Evolutionary conservation across 2,329 filamentous ascomycete species (phyloP), one percentile per base, ranked within the genome.

Genomic region (Penicillium hordei): DNA sequence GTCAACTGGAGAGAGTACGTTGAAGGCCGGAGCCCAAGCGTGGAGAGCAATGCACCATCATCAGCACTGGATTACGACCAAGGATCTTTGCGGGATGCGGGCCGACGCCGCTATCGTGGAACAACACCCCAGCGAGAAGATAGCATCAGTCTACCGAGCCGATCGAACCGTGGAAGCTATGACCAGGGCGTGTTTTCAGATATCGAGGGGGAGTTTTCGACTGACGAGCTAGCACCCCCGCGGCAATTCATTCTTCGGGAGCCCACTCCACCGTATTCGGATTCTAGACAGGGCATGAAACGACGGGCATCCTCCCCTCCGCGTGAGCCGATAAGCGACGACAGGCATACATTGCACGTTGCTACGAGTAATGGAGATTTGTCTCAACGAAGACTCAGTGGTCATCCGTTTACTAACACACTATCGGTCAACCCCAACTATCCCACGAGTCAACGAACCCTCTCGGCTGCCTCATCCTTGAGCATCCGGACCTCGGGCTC

Each of bases 391-490:
- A 79, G 82, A 56, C 81, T 82, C 13, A 73, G 79, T 34, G 72
- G 72, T 48, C 82, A 86, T 60, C 84, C 83, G 57, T 80, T 81
- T 42, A 80, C 81, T 59, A 82, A 80, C 59, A 80, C 79, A 44
- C 80, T 82, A 36, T 82, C 83, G 17, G 79, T 83, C 29, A 77
- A 79, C 46, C 79, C 80, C 29, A 78, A 80, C 43, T 85, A 83
- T 68, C 81, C 82, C 58, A 78, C 80, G 27, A 82, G 79, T 57
- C 82, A 85, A 65, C 83, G 84, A 46, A 88, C 86, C 23, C 71
- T 88, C 25, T 89, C 87, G 6, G 87, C 87, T n/a, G 79, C 81
- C 9, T 85, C 85, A n/a, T 89, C 86, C 6, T 76, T 81, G 29
- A 83, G 82, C 48, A 80, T 83, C 59, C 82, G 84, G 61, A 85